These are phyloP conservation scores for Russula emetica DNA, from an alignment of 768 basidiomycete genomes.

Conservation along the genomic window DNA sequence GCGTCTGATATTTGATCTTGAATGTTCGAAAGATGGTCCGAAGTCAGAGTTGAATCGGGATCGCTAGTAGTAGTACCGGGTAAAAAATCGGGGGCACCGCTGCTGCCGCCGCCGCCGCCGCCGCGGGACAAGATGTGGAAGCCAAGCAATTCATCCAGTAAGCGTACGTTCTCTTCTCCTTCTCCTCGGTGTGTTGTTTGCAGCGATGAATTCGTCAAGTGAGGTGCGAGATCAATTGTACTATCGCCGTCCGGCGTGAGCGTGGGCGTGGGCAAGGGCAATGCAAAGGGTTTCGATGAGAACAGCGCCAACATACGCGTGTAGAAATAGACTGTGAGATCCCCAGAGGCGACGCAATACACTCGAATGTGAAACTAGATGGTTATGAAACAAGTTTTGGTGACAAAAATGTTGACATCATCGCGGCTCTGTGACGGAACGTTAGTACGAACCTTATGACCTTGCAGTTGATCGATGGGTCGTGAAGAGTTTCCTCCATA, in stretches of 20 bases:
- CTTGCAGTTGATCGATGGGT: conserved; percentile 35
- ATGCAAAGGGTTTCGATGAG: conserved; percentile 63
- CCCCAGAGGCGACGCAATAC: conserved; percentile 77
- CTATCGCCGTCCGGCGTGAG: no score
- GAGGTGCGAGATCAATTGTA: conserved; percentile 57
- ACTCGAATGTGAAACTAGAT: conserved; percentile 87
- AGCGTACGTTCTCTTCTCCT: conserved; percentile 61
- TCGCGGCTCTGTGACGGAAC: no score
- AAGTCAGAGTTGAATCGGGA: conserved; percentile 30
- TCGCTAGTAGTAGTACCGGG: not conserved
- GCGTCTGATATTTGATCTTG: conserved; percentile 58
- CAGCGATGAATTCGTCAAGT: conserved; percentile 90
- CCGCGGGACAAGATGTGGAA: conserved; percentile 47
- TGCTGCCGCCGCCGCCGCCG: no score
- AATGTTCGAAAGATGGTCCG: conserved; percentile 46
- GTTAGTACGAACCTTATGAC: conserved; percentile 55
- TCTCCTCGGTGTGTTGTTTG: conserved; percentile 55
- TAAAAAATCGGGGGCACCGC: not conserved
- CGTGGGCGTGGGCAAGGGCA: conserved; percentile 35
- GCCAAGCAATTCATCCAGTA: conserved; percentile 77
- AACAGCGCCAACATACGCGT: conserved; percentile 84
- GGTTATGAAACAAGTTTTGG: not conserved
- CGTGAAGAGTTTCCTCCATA: conserved; percentile 30
- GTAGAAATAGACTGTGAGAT: conserved; percentile 76
- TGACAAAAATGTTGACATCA: not conserved